Evolutionary conservation across 2,329 filamentous ascomycete species (phyloP).

Genomic region (Cladophialophora chaetospira): DNA sequence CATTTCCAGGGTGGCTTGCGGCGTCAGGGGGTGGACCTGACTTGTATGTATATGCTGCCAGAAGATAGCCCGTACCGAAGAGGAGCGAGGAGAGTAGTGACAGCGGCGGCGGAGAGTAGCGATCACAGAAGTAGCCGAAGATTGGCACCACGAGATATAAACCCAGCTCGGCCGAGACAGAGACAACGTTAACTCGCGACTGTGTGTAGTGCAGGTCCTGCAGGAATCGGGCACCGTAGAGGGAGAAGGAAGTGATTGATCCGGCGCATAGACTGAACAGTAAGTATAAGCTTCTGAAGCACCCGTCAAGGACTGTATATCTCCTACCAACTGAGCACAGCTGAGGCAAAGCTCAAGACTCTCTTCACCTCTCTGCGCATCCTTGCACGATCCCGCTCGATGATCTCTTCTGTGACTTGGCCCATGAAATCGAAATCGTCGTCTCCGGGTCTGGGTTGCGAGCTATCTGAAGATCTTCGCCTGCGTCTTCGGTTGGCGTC

Average conservation of each 20-base stretch:
- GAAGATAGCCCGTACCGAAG: constrained; percentile 78
- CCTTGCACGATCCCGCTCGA: constrained; percentile 57
- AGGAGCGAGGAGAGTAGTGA: constrained; percentile 71
- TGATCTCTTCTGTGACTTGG: constrained; percentile 62
- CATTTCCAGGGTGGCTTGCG: constrained; percentile 51
- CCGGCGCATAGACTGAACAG: constrained; percentile 71
- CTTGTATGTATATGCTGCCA: constrained; percentile 78
- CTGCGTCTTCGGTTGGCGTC: constrained; percentile 42
- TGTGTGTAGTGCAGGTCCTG: constrained; percentile 84
- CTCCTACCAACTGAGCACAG: constrained; percentile 58
- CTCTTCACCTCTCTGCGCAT: constrained; percentile 57
- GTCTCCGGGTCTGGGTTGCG: constrained; percentile 33
- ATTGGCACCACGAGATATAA: constrained; percentile 91
- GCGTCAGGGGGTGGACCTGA: constrained; percentile 55
- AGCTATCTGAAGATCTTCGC: constrained; percentile 27
- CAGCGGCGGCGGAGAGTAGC: constrained; percentile 76
- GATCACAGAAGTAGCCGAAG: constrained; percentile 89
- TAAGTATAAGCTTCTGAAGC: background rate
- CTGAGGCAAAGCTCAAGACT: constrained; percentile 61
- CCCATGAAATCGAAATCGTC: constrained; percentile 55
- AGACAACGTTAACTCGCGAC: constrained; percentile 86
- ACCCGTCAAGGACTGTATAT: background rate
- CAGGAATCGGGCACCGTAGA: constrained; percentile 91
- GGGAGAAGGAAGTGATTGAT: constrained; percentile 88
- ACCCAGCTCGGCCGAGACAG: constrained; percentile 81